Evolutionary conservation across 2,329 filamentous ascomycete species (phyloP).

Genomic region (Cladosporium sp.): DNA sequence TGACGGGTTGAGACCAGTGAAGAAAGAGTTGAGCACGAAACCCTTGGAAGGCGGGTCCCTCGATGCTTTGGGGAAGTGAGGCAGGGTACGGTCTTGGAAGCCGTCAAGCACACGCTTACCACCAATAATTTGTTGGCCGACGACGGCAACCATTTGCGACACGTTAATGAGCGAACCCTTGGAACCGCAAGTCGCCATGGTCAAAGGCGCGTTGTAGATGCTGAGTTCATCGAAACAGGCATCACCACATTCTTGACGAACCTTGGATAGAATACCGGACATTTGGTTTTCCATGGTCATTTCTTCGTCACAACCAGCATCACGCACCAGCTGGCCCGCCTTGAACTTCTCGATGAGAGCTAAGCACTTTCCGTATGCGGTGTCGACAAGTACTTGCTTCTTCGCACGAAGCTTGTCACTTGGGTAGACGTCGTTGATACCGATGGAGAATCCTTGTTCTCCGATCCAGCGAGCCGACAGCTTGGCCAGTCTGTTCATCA

Average conservation of each 20-base stretch:
- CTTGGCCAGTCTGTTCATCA: conserved; percentile 92
- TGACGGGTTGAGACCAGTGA: conserved; percentile 81
- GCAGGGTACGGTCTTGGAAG: conserved; percentile 91
- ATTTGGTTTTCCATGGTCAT: conserved; percentile 88
- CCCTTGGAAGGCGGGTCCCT: conserved; percentile 93
- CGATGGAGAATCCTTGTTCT: conserved; percentile 93
- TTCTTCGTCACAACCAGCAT: conserved; percentile 86
- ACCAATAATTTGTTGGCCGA: conserved; percentile 97
- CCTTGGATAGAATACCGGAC: conserved; percentile 86
- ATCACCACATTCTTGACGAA: conserved; percentile 86
- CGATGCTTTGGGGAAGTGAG: conserved; percentile 92
- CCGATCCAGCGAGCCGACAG: conserved; percentile 85
- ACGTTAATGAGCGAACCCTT: conserved; percentile 98
- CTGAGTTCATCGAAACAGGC: conserved; percentile 89
- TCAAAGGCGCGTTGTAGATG: conserved; percentile 85
- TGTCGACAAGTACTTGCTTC: conserved; percentile 74
- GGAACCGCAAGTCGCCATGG: conserved; percentile 97
- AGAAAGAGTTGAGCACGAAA: conserved; percentile 97
- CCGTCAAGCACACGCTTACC: conserved; percentile 90
- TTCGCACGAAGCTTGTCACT: conserved; percentile 66
- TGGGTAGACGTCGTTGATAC: conserved; percentile 91
- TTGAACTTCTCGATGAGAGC: conserved; percentile 80
- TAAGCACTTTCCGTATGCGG: conserved; percentile 79
- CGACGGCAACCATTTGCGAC: conserved; percentile 95
- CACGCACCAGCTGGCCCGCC: conserved; percentile 76